Conservation (phyloP, 139 green algal species). For the Volvox africanus region DNA sequence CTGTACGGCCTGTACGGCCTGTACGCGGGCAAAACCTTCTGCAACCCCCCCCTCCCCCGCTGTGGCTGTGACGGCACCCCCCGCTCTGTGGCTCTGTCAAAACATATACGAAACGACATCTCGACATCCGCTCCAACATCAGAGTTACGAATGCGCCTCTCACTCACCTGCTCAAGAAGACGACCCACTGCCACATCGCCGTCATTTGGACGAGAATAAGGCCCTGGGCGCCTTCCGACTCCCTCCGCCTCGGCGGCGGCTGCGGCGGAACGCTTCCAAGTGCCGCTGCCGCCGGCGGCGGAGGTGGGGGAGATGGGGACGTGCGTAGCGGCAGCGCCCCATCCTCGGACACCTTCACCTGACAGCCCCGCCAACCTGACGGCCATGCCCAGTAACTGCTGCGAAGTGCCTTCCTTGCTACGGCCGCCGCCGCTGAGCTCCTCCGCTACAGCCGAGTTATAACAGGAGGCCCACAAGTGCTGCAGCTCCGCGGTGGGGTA, state of each 20-base stretch:
- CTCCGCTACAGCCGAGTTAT: slow-evolving; percentile 9
- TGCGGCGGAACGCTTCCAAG: not conserved
- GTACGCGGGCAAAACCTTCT: too few relatives aligned
- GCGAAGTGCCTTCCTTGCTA: not conserved
- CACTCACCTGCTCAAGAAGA: too few relatives aligned
- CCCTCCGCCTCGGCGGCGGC: too few relatives aligned
- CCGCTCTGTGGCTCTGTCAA: too few relatives aligned
- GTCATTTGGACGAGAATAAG: not conserved
- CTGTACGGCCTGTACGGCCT: too few relatives aligned
- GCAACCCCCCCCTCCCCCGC: too few relatives aligned
- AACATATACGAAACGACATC: too few relatives aligned
- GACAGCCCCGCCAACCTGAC: not conserved
- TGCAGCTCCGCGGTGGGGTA: slow-evolving; percentile 22
- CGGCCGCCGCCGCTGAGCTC: not conserved
- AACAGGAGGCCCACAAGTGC: slow-evolving; percentile 16
- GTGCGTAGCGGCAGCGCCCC: not conserved
- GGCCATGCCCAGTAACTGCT: not conserved
- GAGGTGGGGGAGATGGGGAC: not conserved
- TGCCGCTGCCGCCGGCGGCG: not conserved
- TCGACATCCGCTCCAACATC: too few relatives aligned
- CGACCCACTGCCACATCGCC: too few relatives aligned
- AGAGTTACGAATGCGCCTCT: too few relatives aligned
- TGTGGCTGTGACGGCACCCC: too few relatives aligned
- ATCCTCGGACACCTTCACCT: not conserved
- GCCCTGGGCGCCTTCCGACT: too few relatives aligned